phyloP scores from a whole-genome alignment of 768 basidiomycete species.

The Suillus subalutaceus region DNA sequence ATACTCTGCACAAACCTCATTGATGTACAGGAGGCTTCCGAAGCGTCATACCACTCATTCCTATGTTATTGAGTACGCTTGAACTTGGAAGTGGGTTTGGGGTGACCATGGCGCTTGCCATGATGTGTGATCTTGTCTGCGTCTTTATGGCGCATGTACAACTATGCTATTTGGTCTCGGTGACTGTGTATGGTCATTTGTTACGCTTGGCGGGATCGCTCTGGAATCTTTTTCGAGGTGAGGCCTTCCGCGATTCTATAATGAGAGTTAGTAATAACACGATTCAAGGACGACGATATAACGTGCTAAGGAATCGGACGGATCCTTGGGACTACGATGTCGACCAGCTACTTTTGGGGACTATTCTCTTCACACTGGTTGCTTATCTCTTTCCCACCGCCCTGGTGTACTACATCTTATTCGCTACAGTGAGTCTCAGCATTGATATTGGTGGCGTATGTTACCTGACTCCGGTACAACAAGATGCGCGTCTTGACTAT shows the following conservation, averaged over 20 bases:
- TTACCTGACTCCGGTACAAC: not conserved
- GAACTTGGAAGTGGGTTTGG: conserved; percentile 46
- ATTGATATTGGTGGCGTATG: not conserved
- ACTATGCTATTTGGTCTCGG: conserved; percentile 66
- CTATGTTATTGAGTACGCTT: conserved; percentile 34
- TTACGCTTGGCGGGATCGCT: conserved; percentile 63
- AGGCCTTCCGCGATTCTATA: conserved; percentile 14
- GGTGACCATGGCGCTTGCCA: conserved; percentile 67
- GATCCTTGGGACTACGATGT: conserved; percentile 91
- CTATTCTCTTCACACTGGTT: conserved; percentile 82
- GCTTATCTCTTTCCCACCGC: conserved; percentile 87
- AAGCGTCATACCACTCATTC: conserved; percentile 30
- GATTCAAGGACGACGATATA: conserved; percentile 81
- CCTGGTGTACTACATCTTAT: conserved; percentile 81
- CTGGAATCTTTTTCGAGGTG: conserved; percentile 92
- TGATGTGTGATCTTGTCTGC: conserved; percentile 66
- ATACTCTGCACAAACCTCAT: not conserved
- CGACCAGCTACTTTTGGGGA: conserved; percentile 94
- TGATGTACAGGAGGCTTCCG: conserved; percentile 20
- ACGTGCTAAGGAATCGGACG: conserved; percentile 82
- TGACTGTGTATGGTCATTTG: conserved; percentile 62
- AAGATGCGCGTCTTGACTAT: conserved; percentile 61
- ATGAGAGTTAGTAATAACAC: conserved; percentile 5
- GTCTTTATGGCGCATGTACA: conserved; percentile 74
- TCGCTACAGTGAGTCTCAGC: conserved; percentile 55